Evolutionary conservation across 441 rosid genomes (phyloP).

Genomic region (Erodium moschatum): DNA sequence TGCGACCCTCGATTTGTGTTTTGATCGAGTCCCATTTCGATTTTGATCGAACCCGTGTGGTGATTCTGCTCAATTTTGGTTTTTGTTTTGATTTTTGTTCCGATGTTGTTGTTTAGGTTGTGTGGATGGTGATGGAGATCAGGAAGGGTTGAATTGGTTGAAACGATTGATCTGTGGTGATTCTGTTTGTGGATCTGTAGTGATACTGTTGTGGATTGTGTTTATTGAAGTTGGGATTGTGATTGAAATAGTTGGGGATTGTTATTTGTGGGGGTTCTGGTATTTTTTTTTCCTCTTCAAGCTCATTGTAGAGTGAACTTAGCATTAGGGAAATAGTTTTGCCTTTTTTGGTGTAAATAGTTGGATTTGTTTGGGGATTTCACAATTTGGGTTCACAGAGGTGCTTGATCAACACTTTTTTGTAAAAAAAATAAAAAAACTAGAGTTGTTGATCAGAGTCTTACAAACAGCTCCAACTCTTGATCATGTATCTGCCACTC

Average conservation of each 20-base stretch:
- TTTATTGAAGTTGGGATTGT: not conserved
- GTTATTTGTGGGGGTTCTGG: constrained; percentile 10
- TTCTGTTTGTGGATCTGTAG: constrained; percentile 22
- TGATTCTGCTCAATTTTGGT: constrained; percentile 5
- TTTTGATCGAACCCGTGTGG: constrained; percentile 7
- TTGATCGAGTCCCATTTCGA: not conserved
- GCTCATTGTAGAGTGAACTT: constrained; percentile 13
- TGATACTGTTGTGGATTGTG: constrained; percentile 14
- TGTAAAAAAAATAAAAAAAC: too few relatives aligned
- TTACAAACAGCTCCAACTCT: not conserved
- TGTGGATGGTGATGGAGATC: constrained; percentile 21
- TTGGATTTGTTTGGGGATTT: constrained; percentile 21
- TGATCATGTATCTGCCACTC: not conserved
- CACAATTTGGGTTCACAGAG: not conserved
- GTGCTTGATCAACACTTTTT: not conserved
- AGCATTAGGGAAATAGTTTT: constrained; percentile 3
- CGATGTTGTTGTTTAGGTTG: constrained; percentile 22
- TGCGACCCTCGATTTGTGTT: not conserved
- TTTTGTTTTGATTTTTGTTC: not conserved
- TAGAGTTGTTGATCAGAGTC: too few relatives aligned
- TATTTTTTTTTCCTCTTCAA: constrained; percentile 2
- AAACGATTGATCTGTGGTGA: constrained; percentile 14
- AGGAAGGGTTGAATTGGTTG: constrained; percentile 12
- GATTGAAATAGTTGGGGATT: not conserved
- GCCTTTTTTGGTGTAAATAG: not conserved